phyloP scores from a whole-genome alignment of 108 stramenopile species.

The Schizochytrium sp. region DNA sequence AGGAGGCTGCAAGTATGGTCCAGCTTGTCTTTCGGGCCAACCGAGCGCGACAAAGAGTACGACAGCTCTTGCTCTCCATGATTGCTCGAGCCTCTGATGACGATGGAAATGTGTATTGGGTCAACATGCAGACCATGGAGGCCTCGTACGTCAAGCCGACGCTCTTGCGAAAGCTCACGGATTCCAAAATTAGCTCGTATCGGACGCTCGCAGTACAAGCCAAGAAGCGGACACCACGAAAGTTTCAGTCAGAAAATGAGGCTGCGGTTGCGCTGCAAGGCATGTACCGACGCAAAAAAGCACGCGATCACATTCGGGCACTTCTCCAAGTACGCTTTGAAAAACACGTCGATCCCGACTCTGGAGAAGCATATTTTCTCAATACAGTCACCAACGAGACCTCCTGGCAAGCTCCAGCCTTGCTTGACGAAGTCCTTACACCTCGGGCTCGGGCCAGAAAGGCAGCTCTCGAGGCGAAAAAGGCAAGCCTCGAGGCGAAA shows the following conservation, averaged over 20 bases:
- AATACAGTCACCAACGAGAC: neutral
- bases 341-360: neutral
- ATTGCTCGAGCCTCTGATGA: neutral
- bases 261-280: too few species aligned
- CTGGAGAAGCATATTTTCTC: neutral
- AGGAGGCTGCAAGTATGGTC: neutral
- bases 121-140: neutral
- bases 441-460: neutral
- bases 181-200: neutral
- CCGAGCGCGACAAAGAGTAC: neutral
- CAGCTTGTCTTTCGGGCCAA: neutral
- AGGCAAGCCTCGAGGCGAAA: neutral
- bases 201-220: neutral
- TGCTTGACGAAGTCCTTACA: neutral
- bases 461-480: neutral
- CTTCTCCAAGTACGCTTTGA: neutral
- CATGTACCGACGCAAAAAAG: too few species aligned
- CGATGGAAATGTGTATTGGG: neutral
- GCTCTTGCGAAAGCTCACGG: neutral
- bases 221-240: too few species aligned
- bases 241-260: too few species aligned
- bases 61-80: neutral
- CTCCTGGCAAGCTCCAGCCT: neutral
- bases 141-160: neutral
- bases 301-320: neutral